Conservation (phyloP, 1,284 basidiomycete genomes). For the Heterobasidion parviporum region DNA sequence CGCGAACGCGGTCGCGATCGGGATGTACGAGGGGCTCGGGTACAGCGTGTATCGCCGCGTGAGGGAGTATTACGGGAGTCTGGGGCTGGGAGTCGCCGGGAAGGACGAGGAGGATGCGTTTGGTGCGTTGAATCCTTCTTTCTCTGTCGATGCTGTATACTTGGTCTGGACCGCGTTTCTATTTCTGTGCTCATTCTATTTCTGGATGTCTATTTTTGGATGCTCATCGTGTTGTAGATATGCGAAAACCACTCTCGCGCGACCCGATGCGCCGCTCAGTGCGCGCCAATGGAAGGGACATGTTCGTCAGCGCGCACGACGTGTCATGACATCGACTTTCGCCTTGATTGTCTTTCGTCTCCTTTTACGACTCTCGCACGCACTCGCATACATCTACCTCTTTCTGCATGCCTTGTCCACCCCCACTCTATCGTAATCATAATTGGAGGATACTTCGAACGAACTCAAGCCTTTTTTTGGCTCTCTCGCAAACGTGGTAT, state of each 20-base stretch:
- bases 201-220: constrained; percentile 2
- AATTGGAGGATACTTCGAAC: no score
- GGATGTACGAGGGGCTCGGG: constrained; percentile 81
- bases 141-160: neutral
- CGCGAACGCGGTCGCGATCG: constrained; percentile 67
- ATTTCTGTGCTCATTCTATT: neutral
- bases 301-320: constrained; percentile 62
- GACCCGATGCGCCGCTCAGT: constrained; percentile 59
- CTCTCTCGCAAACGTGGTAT: no score
- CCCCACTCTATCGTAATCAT: no score
- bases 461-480: no score
- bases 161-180: neutral
- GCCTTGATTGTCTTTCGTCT: no score
- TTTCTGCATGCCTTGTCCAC: no score
- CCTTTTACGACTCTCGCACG: neutral
- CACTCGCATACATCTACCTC: no score
- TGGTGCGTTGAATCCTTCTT: constrained; percentile 47
- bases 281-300: constrained; percentile 62
- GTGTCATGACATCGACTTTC: constrained; percentile 38
- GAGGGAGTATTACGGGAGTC: constrained; percentile 76
- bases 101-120: constrained; percentile 86
- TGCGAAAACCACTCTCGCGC: constrained; percentile 75
- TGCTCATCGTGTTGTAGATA: constrained; percentile 44
- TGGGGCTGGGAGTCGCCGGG: constrained; percentile 59
- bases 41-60: constrained; percentile 85